Evolutionary conservation across 768 basidiomycete genomes (phyloP).

Genomic region (Sporobolomyces phaffii): DNA sequence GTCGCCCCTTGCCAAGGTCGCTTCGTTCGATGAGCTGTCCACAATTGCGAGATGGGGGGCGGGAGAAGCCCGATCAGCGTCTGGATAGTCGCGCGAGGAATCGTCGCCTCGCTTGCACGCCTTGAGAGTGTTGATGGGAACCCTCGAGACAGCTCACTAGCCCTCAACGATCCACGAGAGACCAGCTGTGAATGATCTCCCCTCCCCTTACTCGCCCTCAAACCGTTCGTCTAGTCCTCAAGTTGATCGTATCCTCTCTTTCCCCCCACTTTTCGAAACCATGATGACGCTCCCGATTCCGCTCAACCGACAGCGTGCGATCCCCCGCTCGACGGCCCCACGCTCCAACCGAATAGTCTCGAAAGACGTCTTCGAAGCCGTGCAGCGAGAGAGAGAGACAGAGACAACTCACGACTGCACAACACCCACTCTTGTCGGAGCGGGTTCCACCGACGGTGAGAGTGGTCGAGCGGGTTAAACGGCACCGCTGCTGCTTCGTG

Average conservation of each 20-base stretch:
- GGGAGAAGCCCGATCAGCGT: neutral
- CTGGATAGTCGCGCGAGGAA: neutral
- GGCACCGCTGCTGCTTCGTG: neutral
- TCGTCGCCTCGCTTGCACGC: too few relatives aligned
- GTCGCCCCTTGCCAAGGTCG: slow-evolving; percentile 87
- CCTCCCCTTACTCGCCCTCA: too few relatives aligned
- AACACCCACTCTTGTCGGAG: slow-evolving; percentile 41
- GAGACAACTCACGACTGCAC: slow-evolving; percentile 35
- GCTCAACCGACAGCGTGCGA: neutral
- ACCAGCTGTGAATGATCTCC: too few relatives aligned
- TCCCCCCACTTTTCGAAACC: too few relatives aligned
- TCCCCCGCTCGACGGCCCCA: neutral
- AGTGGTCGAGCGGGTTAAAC: slow-evolving; percentile 27
- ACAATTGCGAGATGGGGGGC: too few relatives aligned
- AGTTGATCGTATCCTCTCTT: too few relatives aligned
- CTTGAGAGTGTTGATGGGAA: too few relatives aligned
- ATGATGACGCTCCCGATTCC: too few relatives aligned
- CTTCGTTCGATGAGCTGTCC: slow-evolving; percentile 70
- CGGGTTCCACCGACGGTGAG: slow-evolving; percentile 39
- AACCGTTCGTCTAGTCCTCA: too few relatives aligned
- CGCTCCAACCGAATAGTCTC: too few relatives aligned
- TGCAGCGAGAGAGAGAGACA: neutral
- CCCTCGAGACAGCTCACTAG: too few relatives aligned
- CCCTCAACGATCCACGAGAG: too few relatives aligned
- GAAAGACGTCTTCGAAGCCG: neutral